These are phyloP conservation scores for Dacryopinax primogenitus DNA, from an alignment of 768 basidiomycete genomes.

Conservation along the genomic window DNA sequence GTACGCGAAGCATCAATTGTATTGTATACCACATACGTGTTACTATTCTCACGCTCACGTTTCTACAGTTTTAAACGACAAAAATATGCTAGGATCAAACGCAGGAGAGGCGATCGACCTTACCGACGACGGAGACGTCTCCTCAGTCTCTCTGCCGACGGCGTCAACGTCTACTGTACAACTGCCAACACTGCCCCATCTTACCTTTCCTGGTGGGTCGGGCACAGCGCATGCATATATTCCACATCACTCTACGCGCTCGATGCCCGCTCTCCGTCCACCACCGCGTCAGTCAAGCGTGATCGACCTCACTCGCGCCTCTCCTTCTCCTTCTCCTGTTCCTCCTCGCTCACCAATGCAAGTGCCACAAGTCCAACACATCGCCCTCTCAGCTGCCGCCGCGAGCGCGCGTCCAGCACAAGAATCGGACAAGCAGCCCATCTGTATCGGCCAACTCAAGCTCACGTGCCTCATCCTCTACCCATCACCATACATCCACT, in stretches of 20 bases:
- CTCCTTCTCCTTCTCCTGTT: background rate
- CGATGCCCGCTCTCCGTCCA: background rate
- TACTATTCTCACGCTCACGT: background rate
- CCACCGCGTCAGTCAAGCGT: background rate
- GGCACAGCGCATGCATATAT: background rate
- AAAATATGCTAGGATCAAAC: background rate
- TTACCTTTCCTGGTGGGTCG: background rate
- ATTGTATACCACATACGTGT: too few species aligned
- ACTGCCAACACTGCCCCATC: too few species aligned
- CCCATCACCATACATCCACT: slow-evolving; percentile 52
- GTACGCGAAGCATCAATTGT: too few species aligned
- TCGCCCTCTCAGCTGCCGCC: background rate
- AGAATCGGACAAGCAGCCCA: slow-evolving; percentile 13
- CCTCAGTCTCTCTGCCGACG: background rate
- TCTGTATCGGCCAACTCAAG: slow-evolving; percentile 77
- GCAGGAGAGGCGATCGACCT: slow-evolving; percentile 5
- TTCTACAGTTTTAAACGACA: background rate
- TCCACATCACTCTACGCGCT: background rate
- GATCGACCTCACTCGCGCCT: slow-evolving; percentile 5
- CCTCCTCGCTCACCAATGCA: background rate
- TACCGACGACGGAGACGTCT: background rate
- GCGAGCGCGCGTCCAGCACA: background rate
- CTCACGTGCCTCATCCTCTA: slow-evolving; percentile 78
- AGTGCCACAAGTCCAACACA: background rate
- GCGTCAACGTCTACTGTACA: background rate